Evolutionary conservation across 2,329 filamentous ascomycete species (phyloP).

Genomic region (Penicillium sp.): DNA sequence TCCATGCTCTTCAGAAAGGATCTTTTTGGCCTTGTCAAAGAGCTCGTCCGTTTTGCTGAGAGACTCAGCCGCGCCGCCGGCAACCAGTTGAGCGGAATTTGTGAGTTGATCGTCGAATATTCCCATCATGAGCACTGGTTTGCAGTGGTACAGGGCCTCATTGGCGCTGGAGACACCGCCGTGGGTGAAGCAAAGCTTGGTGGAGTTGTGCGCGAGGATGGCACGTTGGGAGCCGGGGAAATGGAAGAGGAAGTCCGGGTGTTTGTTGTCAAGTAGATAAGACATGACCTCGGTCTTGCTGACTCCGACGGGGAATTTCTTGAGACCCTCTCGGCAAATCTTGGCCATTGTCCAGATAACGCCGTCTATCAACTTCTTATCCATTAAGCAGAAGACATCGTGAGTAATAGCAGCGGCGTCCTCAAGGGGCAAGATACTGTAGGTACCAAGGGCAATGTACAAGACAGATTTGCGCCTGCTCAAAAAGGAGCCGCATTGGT

Average conservation of each 20-base stretch:
- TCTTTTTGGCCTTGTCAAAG: not conserved
- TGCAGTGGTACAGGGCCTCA: not conserved
- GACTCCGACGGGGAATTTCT: not conserved
- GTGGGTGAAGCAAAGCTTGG: not conserved
- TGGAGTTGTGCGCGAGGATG: not conserved
- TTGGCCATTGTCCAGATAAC: not conserved
- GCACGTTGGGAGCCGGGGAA: not conserved
- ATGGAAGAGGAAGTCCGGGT: not conserved
- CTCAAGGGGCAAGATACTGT: not conserved
- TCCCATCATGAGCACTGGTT: not conserved
- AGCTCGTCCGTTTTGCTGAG: not conserved
- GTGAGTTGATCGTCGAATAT: not conserved
- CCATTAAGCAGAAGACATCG: not conserved
- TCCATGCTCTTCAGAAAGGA: constrained; percentile 1
- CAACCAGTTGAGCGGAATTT: not conserved
- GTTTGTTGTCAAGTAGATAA: not conserved
- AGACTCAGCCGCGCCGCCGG: not conserved
- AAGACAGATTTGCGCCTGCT: not conserved
- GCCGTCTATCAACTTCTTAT: not conserved
- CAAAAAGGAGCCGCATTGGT: not conserved
- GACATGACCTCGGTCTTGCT: no score
- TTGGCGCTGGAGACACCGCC: not conserved
- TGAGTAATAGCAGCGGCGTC: not conserved
- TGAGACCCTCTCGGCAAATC: not conserved
- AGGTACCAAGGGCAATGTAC: not conserved